Evolutionary conservation across 139 green algal species (phyloP), one percentile per base, ranked within the genome.

Genomic region (Eudorina sp.): DNA sequence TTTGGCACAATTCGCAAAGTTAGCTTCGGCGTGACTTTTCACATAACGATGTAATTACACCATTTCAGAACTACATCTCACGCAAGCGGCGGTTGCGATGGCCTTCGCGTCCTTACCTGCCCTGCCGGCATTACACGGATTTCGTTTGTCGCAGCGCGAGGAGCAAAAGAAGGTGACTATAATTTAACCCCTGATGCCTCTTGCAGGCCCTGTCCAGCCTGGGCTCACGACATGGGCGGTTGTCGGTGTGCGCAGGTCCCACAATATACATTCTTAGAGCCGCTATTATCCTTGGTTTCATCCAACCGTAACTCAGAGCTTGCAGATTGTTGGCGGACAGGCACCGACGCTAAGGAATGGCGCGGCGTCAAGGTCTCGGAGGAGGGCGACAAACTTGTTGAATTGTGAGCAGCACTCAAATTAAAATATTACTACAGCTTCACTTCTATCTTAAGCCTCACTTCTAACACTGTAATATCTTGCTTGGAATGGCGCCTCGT

Each of bases 321-420:
- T 3, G 31, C 46, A 1, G 64, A 78, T 34, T 48, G 31, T 25
- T 87, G 81, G 81, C 18, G 45, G 16, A 5, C 31, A 0, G 64
- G 19, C 62, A 78, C 64, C 31, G 81, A 87, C 31, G 62, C 64
- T 0, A 11, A 21, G 3, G 81, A 87, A 53, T 87, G 81, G 81
- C 81, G 46, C 7, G 81, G 81, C 5, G 19, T 86, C 2, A 86
- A 86, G 29, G 18, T 87, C 23, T 55, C 53, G 27, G 81, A 78
- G 29, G 62, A 68, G 8, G 45, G 55, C 31, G 45, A 38, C 45
- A 66, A 78, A 14, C 81, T 87, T 18, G 21, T 87, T 40, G 81
- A 87, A 53, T 31, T 87, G 81, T 87, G 25, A 78, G 81, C 25
- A 53, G 46, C 46, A 27, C 8, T 41, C 34, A 25, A n/a, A 62